Evolutionary conservation across 2,329 filamentous ascomycete genomes (phyloP), one percentile per base, ranked within the genome.

Genomic region (Trichoderma asperellum): DNA sequence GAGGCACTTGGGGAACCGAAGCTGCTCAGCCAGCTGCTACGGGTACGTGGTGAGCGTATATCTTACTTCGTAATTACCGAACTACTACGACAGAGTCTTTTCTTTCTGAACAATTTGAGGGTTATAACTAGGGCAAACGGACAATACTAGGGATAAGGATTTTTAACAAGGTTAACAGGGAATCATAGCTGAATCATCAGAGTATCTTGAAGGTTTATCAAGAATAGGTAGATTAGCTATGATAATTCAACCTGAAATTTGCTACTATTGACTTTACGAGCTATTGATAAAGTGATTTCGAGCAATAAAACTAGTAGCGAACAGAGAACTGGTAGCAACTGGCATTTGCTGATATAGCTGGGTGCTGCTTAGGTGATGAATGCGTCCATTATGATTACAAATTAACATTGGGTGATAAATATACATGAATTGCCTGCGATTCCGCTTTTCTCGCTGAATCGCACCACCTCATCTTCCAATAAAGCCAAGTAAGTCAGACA

Each of bases 1-100:
- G 68, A 27, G 59, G 68, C 60, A 43, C 62, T 64, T 68, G 74
- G 72, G 68, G 70, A 53, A 56, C 58, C 11, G 68, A 68, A 43
- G 59, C 58, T 7, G 24, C 32, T 1, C 7, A 21, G 14, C n/a
- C 52, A 6, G 47, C 57, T 43, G 1, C 57, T 12, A 12, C n/a
- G 4, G 24, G 34, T 11, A 47, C 34, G 7, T 68, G 65, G 65
- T 68, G 12, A 61, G 34, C 7, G 24, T 18, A 12, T 4, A 59
- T 2, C 16, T 35, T 3, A 12, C 11, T 53, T 24, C 2, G n/a
- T 14, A 10, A 37, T 4, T 21, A 47, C 21, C 5, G 5, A 4
- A 18, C 60, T 49, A 11, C 40, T 21, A 24, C 21, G 27, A n/a
- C 8, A 14, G 16, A 24, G 27, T 34, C 12, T 34, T 32, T 47